Evolutionary conservation across 805 yeast species (phyloP).

Genomic region (Sungouiella blattae): DNA sequence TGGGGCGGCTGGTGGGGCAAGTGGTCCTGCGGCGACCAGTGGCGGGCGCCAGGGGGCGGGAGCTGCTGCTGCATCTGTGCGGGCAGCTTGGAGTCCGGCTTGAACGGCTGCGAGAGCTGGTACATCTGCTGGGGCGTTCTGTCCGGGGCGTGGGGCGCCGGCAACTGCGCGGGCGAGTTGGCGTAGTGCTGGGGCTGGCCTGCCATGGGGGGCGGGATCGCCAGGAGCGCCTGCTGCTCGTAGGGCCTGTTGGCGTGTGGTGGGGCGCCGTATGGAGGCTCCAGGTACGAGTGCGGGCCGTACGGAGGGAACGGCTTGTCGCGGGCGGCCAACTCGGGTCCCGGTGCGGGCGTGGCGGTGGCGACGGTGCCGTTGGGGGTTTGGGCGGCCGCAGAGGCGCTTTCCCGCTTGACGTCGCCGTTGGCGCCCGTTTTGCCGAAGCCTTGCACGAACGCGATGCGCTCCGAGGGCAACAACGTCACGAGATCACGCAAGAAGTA

Average conservation of each 20-base stretch:
- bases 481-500: constrained; percentile 40
- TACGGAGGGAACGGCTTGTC: constrained; percentile 4
- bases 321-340: constrained; percentile 1
- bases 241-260: constrained; percentile 3
- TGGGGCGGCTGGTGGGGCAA: constrained; percentile 21
- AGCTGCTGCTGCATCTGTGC: constrained; percentile 19
- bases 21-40: constrained; percentile 20
- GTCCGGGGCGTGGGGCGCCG: constrained; percentile 1
- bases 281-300: constrained; percentile 4
- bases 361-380: constrained; percentile 3
- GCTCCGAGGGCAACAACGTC: constrained; percentile 38
- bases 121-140: constrained; percentile 3
- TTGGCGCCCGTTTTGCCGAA: constrained; percentile 10
- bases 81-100: constrained; percentile 17
- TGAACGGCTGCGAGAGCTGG: constrained; percentile 8
- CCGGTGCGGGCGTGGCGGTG: constrained; percentile 7
- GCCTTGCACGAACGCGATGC: constrained; percentile 37
- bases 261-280: constrained; percentile 5
- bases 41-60: constrained; percentile 26
- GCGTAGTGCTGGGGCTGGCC: constrained; percentile 4
- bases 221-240: background rate
- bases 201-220: constrained; percentile 3
- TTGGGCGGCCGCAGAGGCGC: too few species aligned
- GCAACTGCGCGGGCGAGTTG: constrained; percentile 1
- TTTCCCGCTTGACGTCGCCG: too few species aligned